These are phyloP conservation scores for Rhizoclosmatium sp. DNA, from an alignment of 192 early-diverging fungal genomes.

Conservation along the genomic window DNA sequence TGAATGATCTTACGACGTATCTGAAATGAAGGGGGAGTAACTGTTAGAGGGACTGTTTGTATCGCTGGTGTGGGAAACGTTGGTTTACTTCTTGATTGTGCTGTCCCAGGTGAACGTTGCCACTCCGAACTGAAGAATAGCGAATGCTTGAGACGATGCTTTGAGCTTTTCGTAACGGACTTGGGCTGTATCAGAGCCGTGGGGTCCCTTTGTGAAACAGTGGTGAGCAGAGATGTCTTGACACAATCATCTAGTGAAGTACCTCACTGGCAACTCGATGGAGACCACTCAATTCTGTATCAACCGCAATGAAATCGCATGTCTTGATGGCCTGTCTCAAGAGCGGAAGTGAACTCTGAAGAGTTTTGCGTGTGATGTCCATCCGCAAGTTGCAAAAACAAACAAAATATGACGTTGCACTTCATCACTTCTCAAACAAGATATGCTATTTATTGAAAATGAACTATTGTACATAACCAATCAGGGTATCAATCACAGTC, in stretches of 20 bases:
- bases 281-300: constrained; percentile 83
- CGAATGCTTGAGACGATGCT: constrained; percentile 56
- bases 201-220: neutral
- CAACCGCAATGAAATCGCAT: constrained; percentile 80
- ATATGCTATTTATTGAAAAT: no score
- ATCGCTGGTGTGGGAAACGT: neutral
- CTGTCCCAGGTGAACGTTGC: constrained; percentile 80
- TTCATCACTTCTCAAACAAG: no score
- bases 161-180: constrained; percentile 66
- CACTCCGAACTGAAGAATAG: constrained; percentile 83
- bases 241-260: neutral
- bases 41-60: neutral
- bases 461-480: no score
- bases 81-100: constrained; percentile 3
- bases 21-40: constrained; percentile 24
- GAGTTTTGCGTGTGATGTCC: constrained; percentile 73
- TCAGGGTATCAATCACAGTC: no score
- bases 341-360: constrained; percentile 63
- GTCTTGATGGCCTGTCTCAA: constrained; percentile 70
- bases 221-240: neutral
- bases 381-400: constrained; percentile 56
- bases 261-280: neutral
- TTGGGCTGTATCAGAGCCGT: constrained; percentile 56
- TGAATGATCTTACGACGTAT: constrained; percentile 85
- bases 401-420: no score